Evolutionary conservation across 2,329 filamentous ascomycete genomes (phyloP).

Genomic region (Colletotrichum tabaci): DNA sequence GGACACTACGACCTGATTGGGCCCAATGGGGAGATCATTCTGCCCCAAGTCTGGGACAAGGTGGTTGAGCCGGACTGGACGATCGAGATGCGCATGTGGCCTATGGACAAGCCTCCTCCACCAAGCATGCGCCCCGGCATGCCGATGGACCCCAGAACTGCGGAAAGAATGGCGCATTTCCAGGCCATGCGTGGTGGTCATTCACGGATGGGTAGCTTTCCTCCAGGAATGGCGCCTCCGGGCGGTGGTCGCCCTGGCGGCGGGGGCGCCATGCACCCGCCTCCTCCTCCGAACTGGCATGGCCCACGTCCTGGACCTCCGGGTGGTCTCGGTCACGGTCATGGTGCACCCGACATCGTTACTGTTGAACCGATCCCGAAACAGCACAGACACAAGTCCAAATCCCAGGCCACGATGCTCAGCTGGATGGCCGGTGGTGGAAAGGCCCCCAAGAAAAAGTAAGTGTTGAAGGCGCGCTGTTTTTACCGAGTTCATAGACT

Average conservation of each 20-base stretch:
- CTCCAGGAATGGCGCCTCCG: slow-evolving; percentile 24
- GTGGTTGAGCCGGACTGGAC: slow-evolving; percentile 84
- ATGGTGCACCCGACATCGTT: slow-evolving; percentile 43
- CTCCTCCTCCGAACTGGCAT: slow-evolving; percentile 13
- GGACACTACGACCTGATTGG: slow-evolving; percentile 87
- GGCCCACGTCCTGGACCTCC: neutral
- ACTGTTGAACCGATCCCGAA: slow-evolving; percentile 42
- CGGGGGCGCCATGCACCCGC: slow-evolving; percentile 13
- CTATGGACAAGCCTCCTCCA: slow-evolving; percentile 54
- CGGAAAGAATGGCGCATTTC: slow-evolving; percentile 8
- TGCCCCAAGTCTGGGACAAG: slow-evolving; percentile 86
- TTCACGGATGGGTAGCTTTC: slow-evolving; percentile 8
- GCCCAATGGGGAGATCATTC: slow-evolving; percentile 85
- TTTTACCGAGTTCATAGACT: neutral
- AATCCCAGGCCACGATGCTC: slow-evolving; percentile 48
- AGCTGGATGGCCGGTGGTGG: slow-evolving; percentile 51
- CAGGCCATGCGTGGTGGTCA: slow-evolving; percentile 2
- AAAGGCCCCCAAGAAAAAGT: slow-evolving; percentile 53
- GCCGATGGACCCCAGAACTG: neutral
- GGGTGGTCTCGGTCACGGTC: neutral
- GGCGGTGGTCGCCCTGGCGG: slow-evolving; percentile 29
- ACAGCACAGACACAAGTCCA: slow-evolving; percentile 49
- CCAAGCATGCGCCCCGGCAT: slow-evolving; percentile 9
- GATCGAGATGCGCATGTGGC: slow-evolving; percentile 79
- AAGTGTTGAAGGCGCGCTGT: slow-evolving; percentile 31